Evolutionary conservation across 176 grass and related monocot species (phyloP).

Genomic region (Eremochloa ophiuroides): DNA sequence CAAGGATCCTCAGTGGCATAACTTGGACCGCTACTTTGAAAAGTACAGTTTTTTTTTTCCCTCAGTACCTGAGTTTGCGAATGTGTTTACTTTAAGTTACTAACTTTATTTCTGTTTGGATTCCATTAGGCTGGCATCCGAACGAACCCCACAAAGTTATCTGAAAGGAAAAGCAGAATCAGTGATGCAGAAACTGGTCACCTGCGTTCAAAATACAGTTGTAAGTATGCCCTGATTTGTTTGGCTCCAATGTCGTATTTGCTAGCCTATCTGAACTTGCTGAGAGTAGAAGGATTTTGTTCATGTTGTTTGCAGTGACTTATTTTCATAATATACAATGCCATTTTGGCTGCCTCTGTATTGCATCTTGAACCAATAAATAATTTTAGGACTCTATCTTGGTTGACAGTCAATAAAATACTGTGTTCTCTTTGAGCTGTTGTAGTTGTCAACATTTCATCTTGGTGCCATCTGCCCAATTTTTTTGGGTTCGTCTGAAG

Average conservation of each 20-base stretch:
- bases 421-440: not conserved
- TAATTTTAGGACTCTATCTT: conserved; percentile 20
- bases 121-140: conserved; percentile 61
- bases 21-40: conserved; percentile 93
- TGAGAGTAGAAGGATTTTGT: not conserved
- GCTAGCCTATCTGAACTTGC: not conserved
- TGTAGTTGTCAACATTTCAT: conserved; percentile 1
- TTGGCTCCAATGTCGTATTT: not conserved
- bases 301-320: not conserved
- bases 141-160: conserved; percentile 59
- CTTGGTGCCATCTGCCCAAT: not conserved
- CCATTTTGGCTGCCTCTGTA: not conserved
- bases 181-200: conserved; percentile 73
- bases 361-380: conserved; percentile 2
- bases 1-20: conserved; percentile 99
- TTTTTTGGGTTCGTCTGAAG: not conserved
- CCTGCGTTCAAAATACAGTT: conserved; percentile 72
- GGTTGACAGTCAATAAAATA: not conserved
- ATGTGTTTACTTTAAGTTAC: conserved; percentile 17
- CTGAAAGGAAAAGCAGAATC: conserved; percentile 70
- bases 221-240: conserved; percentile 49
- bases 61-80: conserved; percentile 5
- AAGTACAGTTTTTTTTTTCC: conserved; percentile 57
- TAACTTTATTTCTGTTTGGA: conserved; percentile 38
- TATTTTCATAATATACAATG: conserved; percentile 14